phyloP scores from a whole-genome alignment of 768 basidiomycete species.

The Erythrobasidium yunnanense region DNA sequence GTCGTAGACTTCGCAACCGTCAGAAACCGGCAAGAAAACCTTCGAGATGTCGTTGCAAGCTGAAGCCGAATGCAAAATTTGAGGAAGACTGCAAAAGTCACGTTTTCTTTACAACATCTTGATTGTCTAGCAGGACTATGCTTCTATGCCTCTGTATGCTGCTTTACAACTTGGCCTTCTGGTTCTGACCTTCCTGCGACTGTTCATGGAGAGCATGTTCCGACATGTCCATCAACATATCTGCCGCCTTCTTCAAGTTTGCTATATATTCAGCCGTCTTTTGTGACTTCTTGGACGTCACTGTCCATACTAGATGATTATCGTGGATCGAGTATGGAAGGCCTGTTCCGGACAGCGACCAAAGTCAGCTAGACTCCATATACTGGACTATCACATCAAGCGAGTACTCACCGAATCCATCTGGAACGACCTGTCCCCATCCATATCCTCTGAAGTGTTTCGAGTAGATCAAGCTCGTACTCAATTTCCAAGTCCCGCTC shows the following conservation, averaged over 20 bases:
- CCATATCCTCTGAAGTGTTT: conserved; percentile 87
- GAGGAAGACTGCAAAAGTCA: too few species aligned
- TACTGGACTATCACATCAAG: too few species aligned
- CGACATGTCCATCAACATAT: conserved; percentile 36
- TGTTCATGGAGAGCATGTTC: conserved; percentile 7
- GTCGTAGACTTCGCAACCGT: too few species aligned
- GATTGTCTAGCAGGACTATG: not conserved
- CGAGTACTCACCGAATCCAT: conserved; percentile 26
- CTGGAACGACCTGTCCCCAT: conserved; percentile 62
- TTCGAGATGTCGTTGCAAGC: not conserved
- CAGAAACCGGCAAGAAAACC: not conserved
- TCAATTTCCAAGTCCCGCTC: conserved; percentile 82
- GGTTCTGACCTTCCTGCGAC: not conserved
- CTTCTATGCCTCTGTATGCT: too few species aligned
- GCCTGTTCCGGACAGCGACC: conserved; percentile 46
- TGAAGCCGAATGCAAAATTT: too few species aligned
- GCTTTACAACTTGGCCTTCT: conserved; percentile 29
- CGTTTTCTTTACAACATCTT: not conserved
- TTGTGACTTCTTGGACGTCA: conserved; percentile 25
- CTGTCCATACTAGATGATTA: conserved; percentile 34
- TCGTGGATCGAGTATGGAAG: conserved; percentile 27
- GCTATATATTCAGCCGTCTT: conserved; percentile 23
- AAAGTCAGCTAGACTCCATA: not conserved
- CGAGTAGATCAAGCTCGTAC: conserved; percentile 73
- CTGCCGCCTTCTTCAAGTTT: conserved; percentile 33